Conservation (phyloP, 2,329 filamentous ascomycete genomes). For the Hirsutella thompsonii region DNA sequence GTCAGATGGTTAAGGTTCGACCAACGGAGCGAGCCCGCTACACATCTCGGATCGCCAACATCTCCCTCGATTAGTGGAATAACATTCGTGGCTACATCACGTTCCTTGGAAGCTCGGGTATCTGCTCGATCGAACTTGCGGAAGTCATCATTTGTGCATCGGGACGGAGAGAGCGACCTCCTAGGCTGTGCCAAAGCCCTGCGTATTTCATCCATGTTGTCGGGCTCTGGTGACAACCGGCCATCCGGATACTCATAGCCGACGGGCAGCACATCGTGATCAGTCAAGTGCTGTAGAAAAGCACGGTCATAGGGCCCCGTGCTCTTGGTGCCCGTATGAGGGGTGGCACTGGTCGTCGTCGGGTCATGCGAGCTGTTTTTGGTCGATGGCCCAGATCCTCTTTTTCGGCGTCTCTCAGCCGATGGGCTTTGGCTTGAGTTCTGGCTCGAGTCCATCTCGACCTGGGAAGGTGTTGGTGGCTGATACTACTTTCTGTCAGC, state of each 20-base stretch:
- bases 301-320: slow-evolving; percentile 9
- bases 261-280: slow-evolving; percentile 7
- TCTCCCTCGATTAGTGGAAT: slow-evolving; percentile 19
- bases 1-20: slow-evolving; percentile 22
- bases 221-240: slow-evolving; percentile 4
- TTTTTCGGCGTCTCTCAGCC: too few relatives aligned
- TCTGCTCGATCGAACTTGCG: slow-evolving; percentile 15
- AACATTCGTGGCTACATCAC: slow-evolving; percentile 15
- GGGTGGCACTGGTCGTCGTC: not conserved
- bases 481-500: not conserved
- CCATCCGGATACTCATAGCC: slow-evolving; percentile 8
- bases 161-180: slow-evolving; percentile 22
- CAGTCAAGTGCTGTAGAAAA: slow-evolving; percentile 10
- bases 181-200: slow-evolving; percentile 4
- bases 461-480: not conserved
- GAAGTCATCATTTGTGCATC: slow-evolving; percentile 18
- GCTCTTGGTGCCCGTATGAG: slow-evolving; percentile 5
- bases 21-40: slow-evolving; percentile 20
- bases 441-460: not conserved
- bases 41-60: slow-evolving; percentile 9
- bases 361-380: not conserved
- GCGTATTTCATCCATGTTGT: slow-evolving; percentile 10
- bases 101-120: slow-evolving; percentile 19
- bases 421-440: too few relatives aligned
- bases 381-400: too few relatives aligned